phyloP scores from a whole-genome alignment of 2,329 filamentous ascomycete genomes.

The Cadophora sp. region DNA sequence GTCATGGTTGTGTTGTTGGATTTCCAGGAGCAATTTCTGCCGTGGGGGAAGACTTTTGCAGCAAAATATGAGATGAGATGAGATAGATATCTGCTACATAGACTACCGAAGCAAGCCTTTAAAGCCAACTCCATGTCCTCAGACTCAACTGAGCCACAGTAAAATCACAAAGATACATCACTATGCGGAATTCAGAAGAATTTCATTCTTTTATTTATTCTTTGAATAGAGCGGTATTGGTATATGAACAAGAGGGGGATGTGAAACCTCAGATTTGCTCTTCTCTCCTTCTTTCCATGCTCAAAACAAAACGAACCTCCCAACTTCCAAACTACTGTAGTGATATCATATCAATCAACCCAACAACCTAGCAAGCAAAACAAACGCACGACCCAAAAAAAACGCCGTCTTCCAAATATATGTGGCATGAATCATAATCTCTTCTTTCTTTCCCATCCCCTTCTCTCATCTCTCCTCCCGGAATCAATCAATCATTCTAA shows the following conservation, averaged over 20 bases:
- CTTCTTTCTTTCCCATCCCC: too few relatives aligned
- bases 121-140: too few relatives aligned
- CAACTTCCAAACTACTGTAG: background rate
- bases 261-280: background rate
- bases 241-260: conserved; percentile 10
- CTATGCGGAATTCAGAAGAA: background rate
- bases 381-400: background rate
- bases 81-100: too few relatives aligned
- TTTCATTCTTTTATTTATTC: background rate
- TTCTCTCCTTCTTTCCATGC: background rate
- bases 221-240: background rate
- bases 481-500: conserved; percentile 13
- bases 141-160: too few relatives aligned
- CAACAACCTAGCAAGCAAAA: background rate
- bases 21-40: background rate
- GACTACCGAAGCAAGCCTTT: too few relatives aligned
- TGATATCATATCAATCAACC: conserved; percentile 22
- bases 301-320: background rate
- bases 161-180: too few relatives aligned
- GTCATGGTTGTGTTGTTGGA: background rate
- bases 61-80: background rate
- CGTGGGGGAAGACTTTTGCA: background rate
- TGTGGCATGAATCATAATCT: conserved; percentile 23
- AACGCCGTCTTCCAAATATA: conserved; percentile 17
- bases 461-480: too few relatives aligned